Evolutionary conservation across 257 asterid genomes (phyloP).

Genomic region (Solanum okadae): DNA sequence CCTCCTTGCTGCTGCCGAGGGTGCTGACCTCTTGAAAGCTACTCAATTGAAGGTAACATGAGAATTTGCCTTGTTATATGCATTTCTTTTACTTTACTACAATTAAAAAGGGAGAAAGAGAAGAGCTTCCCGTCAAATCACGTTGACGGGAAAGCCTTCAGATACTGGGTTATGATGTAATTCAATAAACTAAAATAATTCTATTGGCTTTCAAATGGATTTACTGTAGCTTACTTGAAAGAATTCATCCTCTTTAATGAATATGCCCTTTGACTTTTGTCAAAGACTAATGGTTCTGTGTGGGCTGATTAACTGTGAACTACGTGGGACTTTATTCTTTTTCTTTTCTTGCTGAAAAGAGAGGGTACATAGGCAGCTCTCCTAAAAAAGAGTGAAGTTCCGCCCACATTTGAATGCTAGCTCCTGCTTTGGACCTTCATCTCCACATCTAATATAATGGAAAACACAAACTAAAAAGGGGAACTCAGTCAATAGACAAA

Average conservation of each 20-base stretch:
- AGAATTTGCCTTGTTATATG: neutral
- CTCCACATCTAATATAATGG: neutral
- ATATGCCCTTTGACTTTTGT: neutral
- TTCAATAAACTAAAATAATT: neutral
- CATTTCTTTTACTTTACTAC: neutral
- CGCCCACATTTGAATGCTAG: neutral
- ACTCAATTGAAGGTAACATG: conserved; percentile 82
- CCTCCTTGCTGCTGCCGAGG: conserved; percentile 99
- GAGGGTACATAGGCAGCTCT: neutral
- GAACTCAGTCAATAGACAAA: neutral
- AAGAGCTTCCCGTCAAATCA: neutral
- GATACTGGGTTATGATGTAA: neutral
- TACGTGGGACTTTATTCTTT: neutral
- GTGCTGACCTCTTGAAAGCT: conserved; percentile 93
- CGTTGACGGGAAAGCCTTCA: neutral
- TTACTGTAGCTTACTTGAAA: neutral
- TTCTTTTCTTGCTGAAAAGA: neutral
- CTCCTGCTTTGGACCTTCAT: neutral
- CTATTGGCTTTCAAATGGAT: neutral
- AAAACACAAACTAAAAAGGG: neutral
- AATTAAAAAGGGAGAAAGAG: neutral
- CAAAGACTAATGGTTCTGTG: neutral
- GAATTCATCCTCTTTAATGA: neutral
- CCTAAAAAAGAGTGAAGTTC: neutral
- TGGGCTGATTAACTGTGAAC: neutral